Conservation (phyloP, 2,329 filamentous ascomycete genomes). For the Ilyonectria mors-panacis region DNA sequence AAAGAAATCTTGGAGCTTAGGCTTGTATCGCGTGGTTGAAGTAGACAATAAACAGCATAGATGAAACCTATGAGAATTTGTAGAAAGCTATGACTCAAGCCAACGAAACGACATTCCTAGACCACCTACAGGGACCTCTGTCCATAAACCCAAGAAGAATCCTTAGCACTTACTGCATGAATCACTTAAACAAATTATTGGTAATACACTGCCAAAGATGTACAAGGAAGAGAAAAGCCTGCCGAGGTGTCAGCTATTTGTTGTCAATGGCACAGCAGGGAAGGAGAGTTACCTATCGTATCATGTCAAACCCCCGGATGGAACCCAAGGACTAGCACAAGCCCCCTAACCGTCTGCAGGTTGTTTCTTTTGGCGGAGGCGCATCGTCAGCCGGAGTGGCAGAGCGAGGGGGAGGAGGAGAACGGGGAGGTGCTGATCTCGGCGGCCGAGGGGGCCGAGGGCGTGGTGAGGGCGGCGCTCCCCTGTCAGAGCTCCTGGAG, state of each 20-base stretch:
- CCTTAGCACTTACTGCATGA: conserved; percentile 12
- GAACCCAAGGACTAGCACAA: background rate
- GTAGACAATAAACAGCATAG: background rate
- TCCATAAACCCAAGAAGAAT: background rate
- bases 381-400: conserved; percentile 10
- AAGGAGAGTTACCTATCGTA: conserved; percentile 7
- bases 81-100: background rate
- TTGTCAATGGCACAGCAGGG: background rate
- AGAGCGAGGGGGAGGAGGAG: conserved; percentile 32
- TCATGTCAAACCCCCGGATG: conserved; percentile 8
- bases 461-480: conserved; percentile 27
- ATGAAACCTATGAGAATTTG: background rate
- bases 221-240: conserved; percentile 31
- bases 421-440: conserved; percentile 10
- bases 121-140: background rate
- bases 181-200: conserved; percentile 7
- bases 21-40: background rate
- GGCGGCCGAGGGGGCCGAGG: conserved; percentile 21
- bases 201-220: conserved; percentile 31
- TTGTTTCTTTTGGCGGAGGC: conserved; percentile 20
- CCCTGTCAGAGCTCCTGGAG: conserved; percentile 51
- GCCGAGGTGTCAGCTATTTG: conserved; percentile 4
- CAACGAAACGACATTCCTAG: background rate
- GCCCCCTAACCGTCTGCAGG: conserved; percentile 33
- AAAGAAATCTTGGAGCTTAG: background rate